Evolutionary conservation across 2,329 filamentous ascomycete genomes (phyloP).

Genomic region (Xylogone sp.): DNA sequence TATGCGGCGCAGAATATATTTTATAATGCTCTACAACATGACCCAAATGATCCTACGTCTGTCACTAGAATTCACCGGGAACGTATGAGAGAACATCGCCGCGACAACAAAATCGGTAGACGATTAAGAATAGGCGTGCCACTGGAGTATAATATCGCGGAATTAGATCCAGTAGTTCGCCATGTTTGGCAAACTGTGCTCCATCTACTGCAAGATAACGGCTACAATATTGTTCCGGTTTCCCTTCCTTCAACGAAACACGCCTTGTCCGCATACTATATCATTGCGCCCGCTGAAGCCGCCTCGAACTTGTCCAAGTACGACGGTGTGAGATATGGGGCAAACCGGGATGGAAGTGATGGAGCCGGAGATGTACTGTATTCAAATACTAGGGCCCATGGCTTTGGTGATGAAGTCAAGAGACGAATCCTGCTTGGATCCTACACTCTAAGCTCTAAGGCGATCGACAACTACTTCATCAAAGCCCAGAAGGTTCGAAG

Average conservation of each 20-base stretch:
- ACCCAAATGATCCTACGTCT: constrained; percentile 46
- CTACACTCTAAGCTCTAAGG: constrained; percentile 84
- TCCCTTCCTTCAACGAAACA: constrained; percentile 79
- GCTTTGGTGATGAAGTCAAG: constrained; percentile 82
- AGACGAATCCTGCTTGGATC: constrained; percentile 84
- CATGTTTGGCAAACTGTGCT: constrained; percentile 66
- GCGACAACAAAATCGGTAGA: neutral
- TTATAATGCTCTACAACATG: constrained; percentile 2
- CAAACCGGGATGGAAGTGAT: constrained; percentile 35
- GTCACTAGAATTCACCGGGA: constrained; percentile 42
- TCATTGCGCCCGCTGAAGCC: constrained; percentile 91
- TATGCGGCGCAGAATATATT: constrained; percentile 30
- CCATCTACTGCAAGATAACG: constrained; percentile 53
- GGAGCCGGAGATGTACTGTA: constrained; percentile 66
- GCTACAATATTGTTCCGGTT: constrained; percentile 70
- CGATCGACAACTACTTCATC: constrained; percentile 95
- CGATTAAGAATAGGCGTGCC: constrained; percentile 51
- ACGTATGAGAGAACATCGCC: constrained; percentile 3
- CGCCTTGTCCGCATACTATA: constrained; percentile 90
- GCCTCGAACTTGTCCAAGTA: constrained; percentile 96
- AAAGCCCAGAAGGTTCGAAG: constrained; percentile 86
- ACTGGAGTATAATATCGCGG: constrained; percentile 82
- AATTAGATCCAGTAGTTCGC: constrained; percentile 68
- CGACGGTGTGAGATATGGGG: constrained; percentile 90
- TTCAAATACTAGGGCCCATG: constrained; percentile 66